These are phyloP conservation scores for Vanderwaltozyma tropicalis DNA, from an alignment of 805 yeast species.

Conservation along the genomic window DNA sequence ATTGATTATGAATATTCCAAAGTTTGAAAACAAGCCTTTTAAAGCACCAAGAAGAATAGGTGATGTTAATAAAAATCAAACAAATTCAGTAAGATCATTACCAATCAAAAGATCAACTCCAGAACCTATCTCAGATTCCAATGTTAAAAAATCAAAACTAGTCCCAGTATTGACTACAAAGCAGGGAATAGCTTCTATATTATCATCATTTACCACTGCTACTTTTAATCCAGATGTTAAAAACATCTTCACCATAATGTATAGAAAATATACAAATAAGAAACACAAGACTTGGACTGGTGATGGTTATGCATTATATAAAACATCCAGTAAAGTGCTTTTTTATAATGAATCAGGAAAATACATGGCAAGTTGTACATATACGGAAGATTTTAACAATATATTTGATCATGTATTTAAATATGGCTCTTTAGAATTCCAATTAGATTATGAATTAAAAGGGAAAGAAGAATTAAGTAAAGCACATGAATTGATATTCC, in stretches of 20 bases:
- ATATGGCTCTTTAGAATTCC: constrained; percentile 53
- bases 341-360: constrained; percentile 23
- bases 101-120: no score
- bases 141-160: background rate
- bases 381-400: constrained; percentile 12
- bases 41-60: constrained; percentile 36
- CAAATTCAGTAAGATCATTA: background rate
- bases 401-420: constrained; percentile 34
- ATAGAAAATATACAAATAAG: constrained; percentile 62
- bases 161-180: no score
- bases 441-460: constrained; percentile 40
- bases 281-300: constrained; percentile 94
- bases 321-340: constrained; percentile 12
- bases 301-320: constrained; percentile 52
- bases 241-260: constrained; percentile 14
- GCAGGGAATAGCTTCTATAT: no score
- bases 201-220: no score
- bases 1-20: constrained; percentile 19
- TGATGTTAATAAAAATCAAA: no score
- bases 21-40: constrained; percentile 38
- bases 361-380: constrained; percentile 19
- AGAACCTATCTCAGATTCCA: background rate
- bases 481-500: background rate
- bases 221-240: background rate
- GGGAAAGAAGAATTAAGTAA: constrained; percentile 15